These are phyloP conservation scores for Pisolithus orientalis DNA, from an alignment of 768 basidiomycete species.

Conservation along the genomic window DNA sequence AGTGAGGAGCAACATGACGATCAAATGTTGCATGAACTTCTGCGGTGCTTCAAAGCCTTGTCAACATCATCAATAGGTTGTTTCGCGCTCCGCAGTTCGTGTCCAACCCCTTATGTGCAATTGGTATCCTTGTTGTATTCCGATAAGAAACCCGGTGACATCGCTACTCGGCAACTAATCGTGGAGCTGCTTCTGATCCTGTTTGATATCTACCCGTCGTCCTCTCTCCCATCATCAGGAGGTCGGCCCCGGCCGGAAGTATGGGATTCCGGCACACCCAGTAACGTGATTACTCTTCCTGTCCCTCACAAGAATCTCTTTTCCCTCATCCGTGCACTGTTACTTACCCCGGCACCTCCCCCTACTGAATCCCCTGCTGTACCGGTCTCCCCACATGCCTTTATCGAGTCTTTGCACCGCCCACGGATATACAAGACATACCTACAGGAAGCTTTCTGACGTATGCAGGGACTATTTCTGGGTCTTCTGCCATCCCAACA, in stretches of 20 bases:
- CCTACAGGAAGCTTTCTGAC: constrained; percentile 80
- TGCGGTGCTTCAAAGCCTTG: constrained; percentile 91
- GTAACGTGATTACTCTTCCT: constrained; percentile 59
- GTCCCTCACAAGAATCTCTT: constrained; percentile 66
- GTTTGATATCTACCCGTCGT: constrained; percentile 82
- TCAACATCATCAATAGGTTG: constrained; percentile 87
- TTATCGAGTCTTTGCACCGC: constrained; percentile 66
- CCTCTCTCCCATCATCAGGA: constrained; percentile 53
- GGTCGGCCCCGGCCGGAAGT: constrained; percentile 38
- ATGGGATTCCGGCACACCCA: constrained; percentile 49
- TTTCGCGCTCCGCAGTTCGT: constrained; percentile 81
- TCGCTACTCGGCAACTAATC: constrained; percentile 85
- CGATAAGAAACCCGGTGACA: constrained; percentile 96
- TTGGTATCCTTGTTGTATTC: constrained; percentile 84
- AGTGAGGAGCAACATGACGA: constrained; percentile 99
- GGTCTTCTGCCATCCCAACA: constrained; percentile 96
- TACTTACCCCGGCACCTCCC: constrained; percentile 68
- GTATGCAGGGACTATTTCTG: constrained; percentile 92
- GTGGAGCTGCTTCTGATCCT: constrained; percentile 80
- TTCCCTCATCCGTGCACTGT: constrained; percentile 65
- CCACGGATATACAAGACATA: constrained; percentile 78
- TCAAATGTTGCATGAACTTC: constrained; percentile 83
- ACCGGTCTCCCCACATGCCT: constrained; percentile 69
- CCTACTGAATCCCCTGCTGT: constrained; percentile 55
- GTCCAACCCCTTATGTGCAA: constrained; percentile 83